Conservation (phyloP, 495 filamentous ascomycete species). For the Trypethelium eluteriae region DNA sequence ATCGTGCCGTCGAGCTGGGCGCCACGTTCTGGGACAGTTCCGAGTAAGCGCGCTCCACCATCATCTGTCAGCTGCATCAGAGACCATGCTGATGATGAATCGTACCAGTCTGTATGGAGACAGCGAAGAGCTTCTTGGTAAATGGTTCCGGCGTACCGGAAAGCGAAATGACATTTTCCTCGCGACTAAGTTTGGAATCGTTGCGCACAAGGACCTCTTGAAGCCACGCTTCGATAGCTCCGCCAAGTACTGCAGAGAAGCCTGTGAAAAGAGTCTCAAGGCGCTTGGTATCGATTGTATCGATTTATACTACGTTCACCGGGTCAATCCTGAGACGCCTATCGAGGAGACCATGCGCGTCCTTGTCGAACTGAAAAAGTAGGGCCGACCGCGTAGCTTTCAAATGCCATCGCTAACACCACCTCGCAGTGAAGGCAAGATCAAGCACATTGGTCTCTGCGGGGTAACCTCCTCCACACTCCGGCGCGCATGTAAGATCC, state of each 20-base stretch:
- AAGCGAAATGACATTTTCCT: slow-evolving; percentile 54
- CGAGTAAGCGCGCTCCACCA: slow-evolving; percentile 37
- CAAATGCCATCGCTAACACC: no score
- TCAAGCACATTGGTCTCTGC: slow-evolving; percentile 46
- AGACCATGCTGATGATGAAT: neutral
- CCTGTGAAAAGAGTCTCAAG: slow-evolving; percentile 41
- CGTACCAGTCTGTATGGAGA: slow-evolving; percentile 35
- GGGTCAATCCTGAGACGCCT: slow-evolving; percentile 35
- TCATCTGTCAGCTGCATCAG: neutral
- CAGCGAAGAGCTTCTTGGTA: slow-evolving; percentile 48
- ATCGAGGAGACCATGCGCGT: slow-evolving; percentile 45
- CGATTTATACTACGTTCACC: slow-evolving; percentile 24
- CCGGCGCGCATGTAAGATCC: slow-evolving; percentile 38
- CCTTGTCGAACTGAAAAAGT: slow-evolving; percentile 46
- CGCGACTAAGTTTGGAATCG: slow-evolving; percentile 50
- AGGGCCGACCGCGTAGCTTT: neutral
- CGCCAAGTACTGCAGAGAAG: slow-evolving; percentile 40
- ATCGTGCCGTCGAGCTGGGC: slow-evolving; percentile 49
- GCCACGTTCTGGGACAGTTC: slow-evolving; percentile 51
- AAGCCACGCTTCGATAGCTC: slow-evolving; percentile 36
- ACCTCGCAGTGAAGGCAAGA: slow-evolving; percentile 41
- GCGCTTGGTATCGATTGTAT: slow-evolving; percentile 32
- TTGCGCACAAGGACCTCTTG: slow-evolving; percentile 4
- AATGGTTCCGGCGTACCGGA: slow-evolving; percentile 48
- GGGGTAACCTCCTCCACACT: slow-evolving; percentile 38